Evolutionary conservation across 495 filamentous ascomycete genomes (phyloP).

Genomic region (Aspergillus steynii): DNA sequence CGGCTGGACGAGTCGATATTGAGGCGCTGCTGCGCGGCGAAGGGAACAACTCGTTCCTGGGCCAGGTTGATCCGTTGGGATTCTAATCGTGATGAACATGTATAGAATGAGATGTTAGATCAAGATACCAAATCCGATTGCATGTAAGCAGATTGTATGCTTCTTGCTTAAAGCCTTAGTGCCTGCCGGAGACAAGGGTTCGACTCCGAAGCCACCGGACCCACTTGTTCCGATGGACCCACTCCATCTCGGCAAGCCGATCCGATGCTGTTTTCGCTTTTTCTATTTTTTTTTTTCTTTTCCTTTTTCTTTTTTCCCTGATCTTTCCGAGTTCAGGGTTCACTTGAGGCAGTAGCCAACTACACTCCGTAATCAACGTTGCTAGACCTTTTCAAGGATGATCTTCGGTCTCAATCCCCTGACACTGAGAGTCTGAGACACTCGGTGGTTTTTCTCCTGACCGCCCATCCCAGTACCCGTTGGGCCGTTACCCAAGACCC

Average conservation of each 20-base stretch:
- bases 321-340: background rate
- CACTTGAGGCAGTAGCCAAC: too few species aligned
- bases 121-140: background rate
- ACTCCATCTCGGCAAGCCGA: constrained; percentile 1
- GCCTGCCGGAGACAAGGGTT: background rate
- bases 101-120: constrained; percentile 6
- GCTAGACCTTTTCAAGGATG: too few species aligned
- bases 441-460: too few species aligned
- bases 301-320: background rate
- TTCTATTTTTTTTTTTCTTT: background rate
- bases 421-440: too few species aligned
- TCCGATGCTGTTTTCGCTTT: background rate
- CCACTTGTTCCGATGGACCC: background rate
- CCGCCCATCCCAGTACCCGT: too few species aligned
- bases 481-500: too few species aligned
- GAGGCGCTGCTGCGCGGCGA: constrained; percentile 70
- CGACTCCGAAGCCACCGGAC: background rate
- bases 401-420: too few species aligned
- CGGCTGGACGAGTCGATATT: constrained; percentile 76
- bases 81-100: constrained; percentile 30
- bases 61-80: constrained; percentile 55
- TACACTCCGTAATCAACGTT: too few species aligned
- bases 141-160: background rate
- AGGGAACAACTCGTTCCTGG: constrained; percentile 60
- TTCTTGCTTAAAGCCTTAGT: too few species aligned